Evolutionary conservation across 768 basidiomycete genomes (phyloP).

Genomic region (Suillus luteus): DNA sequence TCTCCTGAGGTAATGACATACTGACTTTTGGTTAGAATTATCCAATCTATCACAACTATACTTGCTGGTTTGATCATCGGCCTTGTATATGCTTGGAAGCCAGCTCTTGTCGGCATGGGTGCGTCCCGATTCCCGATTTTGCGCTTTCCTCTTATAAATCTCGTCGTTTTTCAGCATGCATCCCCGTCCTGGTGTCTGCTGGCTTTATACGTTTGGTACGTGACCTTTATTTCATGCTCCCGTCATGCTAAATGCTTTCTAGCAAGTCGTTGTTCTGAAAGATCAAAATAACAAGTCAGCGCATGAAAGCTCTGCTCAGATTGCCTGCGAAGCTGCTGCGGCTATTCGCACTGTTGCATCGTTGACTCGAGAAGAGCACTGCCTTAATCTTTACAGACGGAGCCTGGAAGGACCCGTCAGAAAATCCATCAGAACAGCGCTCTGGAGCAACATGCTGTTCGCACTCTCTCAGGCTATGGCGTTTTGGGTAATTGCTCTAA

Average conservation of each 20-base stretch:
- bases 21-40: conserved; percentile 48
- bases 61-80: conserved; percentile 75
- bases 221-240: conserved; percentile 2
- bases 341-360: conserved; percentile 90
- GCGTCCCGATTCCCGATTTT: conserved; percentile 20
- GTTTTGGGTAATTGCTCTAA: conserved; percentile 82
- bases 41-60: conserved; percentile 73
- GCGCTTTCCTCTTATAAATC: background rate
- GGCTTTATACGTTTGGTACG: conserved; percentile 83
- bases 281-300: conserved; percentile 78
- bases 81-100: conserved; percentile 72
- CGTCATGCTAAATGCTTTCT: background rate
- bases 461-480: conserved; percentile 71
- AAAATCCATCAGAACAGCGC: conserved; percentile 59
- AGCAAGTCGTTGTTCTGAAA: conserved; percentile 86
- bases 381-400: conserved; percentile 60
- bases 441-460: conserved; percentile 68
- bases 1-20: background rate
- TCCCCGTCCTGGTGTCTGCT: conserved; percentile 63
- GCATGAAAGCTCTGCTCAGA: conserved; percentile 79
- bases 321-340: conserved; percentile 92
- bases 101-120: conserved; percentile 83
- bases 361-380: conserved; percentile 85
- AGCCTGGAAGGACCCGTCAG: conserved; percentile 73
- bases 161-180: conserved; percentile 49